These are phyloP conservation scores for Brassica carinata DNA, from an alignment of 345 rosid genomes.

Conservation along the genomic window DNA sequence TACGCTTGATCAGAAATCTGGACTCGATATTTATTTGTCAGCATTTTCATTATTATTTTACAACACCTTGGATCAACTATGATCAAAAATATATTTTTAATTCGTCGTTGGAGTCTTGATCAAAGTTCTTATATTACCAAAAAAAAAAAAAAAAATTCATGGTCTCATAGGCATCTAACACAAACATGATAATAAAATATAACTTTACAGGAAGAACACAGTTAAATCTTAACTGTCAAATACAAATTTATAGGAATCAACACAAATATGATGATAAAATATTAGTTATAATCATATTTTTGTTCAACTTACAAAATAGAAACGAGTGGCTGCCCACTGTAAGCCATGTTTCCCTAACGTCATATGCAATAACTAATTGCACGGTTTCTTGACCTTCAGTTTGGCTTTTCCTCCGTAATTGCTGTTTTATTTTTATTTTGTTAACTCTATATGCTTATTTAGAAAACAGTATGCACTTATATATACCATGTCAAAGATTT, in stretches of 20 bases:
- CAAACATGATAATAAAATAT: not conserved
- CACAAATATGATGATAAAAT: not conserved
- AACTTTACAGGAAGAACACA: slow-evolving; percentile 17
- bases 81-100: not conserved
- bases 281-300: not conserved
- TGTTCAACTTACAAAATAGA: slow-evolving; percentile 15
- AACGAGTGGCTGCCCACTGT: slow-evolving; percentile 38
- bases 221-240: slow-evolving; percentile 11
- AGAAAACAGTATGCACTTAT: not conserved
- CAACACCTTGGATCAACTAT: slow-evolving; percentile 14
- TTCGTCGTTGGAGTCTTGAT: slow-evolving; percentile 20
- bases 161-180: not conserved
- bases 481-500: not conserved
- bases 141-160: not conserved
- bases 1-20: slow-evolving; percentile 25
- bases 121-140: slow-evolving; percentile 27
- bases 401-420: slow-evolving; percentile 48
- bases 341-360: slow-evolving; percentile 75
- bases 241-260: not conserved
- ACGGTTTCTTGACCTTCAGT: slow-evolving; percentile 60
- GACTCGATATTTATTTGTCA: slow-evolving; percentile 21
- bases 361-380: slow-evolving; percentile 52
- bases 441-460: not conserved
- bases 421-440: not conserved
- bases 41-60: slow-evolving; percentile 23